Percentiles rank a stretch among this genome's conserved stretches.
Evolutionary conservation across 2,329 filamentous ascomycete genomes (phyloP).

Genomic region (Hypoxylon sp.): DNA sequence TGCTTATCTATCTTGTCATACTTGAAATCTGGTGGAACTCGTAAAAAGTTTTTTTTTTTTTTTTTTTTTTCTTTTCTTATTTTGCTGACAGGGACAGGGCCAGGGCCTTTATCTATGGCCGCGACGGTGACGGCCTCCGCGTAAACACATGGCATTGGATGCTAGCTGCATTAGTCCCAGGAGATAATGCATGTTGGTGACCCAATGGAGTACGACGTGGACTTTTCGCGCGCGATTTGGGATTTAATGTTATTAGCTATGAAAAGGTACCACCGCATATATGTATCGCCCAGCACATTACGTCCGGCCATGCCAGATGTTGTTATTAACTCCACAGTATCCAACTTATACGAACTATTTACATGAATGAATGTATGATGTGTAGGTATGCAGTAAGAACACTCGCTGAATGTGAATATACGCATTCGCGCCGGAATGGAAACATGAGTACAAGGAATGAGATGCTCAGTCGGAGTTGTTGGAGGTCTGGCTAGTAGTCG

Average conservation of each 20-base stretch:
- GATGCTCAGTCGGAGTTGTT: slow-evolving; percentile 15
- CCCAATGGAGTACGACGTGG: not conserved
- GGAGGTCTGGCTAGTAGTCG: slow-evolving; percentile 17
- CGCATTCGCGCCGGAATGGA: slow-evolving; percentile 6
- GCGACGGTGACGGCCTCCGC: not conserved
- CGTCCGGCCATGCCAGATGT: not conserved
- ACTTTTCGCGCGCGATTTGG: not conserved
- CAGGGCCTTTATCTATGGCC: not conserved
- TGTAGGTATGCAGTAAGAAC: slow-evolving; percentile 12
- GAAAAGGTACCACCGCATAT: not conserved
- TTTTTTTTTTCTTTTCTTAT: not conserved
- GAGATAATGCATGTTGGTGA: not conserved
- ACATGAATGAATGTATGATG: slow-evolving; percentile 22
- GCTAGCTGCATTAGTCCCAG: not conserved
- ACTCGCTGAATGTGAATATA: slow-evolving; percentile 9
- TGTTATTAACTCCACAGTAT: slow-evolving; percentile 24
- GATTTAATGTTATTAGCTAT: not conserved
- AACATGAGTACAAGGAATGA: slow-evolving; percentile 5
- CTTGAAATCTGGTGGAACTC: not conserved
- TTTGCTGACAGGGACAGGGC: not conserved
- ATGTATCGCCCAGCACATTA: not conserved
- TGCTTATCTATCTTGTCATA: not conserved
- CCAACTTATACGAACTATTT: slow-evolving; percentile 26
- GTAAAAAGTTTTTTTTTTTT: not conserved
- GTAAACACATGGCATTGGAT: not conserved